A percentile compares a stretch with the other conserved stretches of the same genome.
Evolutionary conservation across 495 filamentous ascomycete genomes (phyloP).

Genomic region (Evansstolkia leycettana): DNA sequence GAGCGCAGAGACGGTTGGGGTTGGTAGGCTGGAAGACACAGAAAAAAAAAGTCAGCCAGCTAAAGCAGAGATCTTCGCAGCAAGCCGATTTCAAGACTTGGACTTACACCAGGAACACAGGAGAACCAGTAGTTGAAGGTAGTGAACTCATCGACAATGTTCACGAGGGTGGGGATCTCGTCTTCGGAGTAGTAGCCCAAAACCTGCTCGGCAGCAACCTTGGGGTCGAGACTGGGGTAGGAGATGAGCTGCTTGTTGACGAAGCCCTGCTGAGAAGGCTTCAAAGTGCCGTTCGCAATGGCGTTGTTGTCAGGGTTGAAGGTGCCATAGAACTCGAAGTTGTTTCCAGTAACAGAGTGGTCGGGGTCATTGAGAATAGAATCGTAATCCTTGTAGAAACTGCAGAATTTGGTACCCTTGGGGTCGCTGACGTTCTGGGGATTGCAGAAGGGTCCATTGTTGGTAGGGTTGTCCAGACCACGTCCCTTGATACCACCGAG

Average conservation of each 20-base stretch:
- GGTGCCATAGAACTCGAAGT: constrained; percentile 37
- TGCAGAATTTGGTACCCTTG: constrained; percentile 24
- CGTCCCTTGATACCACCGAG: constrained; percentile 23
- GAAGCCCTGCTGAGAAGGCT: constrained; percentile 29
- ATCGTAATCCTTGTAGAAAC: constrained; percentile 27
- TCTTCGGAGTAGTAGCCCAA: constrained; percentile 40
- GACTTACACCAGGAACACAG: constrained; percentile 32
- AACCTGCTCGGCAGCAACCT: constrained; percentile 29
- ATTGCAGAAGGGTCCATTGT: constrained; percentile 33
- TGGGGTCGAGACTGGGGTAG: constrained; percentile 19
- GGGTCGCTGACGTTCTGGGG: constrained; percentile 29
- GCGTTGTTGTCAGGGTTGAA: constrained; percentile 26
- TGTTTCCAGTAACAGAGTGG: constrained; percentile 39
- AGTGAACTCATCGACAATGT: constrained; percentile 36
- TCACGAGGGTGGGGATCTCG: constrained; percentile 32
- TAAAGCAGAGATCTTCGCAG: no score
- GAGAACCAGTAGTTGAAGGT: constrained; percentile 42
- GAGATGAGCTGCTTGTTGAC: constrained; percentile 32
- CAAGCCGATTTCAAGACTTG: no score
- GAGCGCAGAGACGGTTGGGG: constrained; percentile 36
- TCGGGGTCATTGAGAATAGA: constrained; percentile 35
- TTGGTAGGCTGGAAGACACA: constrained; percentile 25
- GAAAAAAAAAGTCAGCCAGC: no score
- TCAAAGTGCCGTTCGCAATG: constrained; percentile 22
- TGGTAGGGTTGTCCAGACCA: constrained; percentile 31